Conservation (phyloP, 129 eudicot genomes). For the Chrysanthemum seticuspe region DNA sequence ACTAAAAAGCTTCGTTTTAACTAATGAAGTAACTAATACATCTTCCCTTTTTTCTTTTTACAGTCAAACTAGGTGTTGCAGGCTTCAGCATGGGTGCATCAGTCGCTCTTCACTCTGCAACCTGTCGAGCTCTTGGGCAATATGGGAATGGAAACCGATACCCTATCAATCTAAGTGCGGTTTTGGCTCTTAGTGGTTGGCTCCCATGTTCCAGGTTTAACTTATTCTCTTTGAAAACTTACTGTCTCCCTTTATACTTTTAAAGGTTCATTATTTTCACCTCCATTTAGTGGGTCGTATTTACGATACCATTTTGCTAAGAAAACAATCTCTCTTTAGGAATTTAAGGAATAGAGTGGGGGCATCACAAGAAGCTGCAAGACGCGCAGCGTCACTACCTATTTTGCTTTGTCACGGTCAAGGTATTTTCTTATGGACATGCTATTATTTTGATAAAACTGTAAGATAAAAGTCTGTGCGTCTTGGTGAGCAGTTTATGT, state of each 20-base stretch:
- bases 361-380: constrained; percentile 45
- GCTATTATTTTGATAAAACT: no score
- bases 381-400: constrained; percentile 60
- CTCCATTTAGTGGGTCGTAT: not conserved
- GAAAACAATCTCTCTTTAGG: constrained; percentile 30
- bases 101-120: constrained; percentile 51
- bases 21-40: not conserved
- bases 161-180: constrained; percentile 46
- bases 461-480: no score
- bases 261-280: not conserved
- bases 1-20: not conserved
- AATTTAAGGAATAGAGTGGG: constrained; percentile 42
- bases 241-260: not conserved
- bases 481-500: no score
- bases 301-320: constrained; percentile 5
- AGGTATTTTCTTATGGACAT: constrained; percentile 33
- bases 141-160: constrained; percentile 50
- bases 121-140: constrained; percentile 43
- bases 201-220: constrained; percentile 60
- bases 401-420: constrained; percentile 67
- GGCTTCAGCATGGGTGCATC: constrained; percentile 64
- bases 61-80: constrained; percentile 62
- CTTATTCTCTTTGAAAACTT: not conserved
- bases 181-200: constrained; percentile 63
- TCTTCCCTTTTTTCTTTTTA: not conserved